Conservation (phyloP, 1,139 yeast species). For the Geotrichum candidum region DNA sequence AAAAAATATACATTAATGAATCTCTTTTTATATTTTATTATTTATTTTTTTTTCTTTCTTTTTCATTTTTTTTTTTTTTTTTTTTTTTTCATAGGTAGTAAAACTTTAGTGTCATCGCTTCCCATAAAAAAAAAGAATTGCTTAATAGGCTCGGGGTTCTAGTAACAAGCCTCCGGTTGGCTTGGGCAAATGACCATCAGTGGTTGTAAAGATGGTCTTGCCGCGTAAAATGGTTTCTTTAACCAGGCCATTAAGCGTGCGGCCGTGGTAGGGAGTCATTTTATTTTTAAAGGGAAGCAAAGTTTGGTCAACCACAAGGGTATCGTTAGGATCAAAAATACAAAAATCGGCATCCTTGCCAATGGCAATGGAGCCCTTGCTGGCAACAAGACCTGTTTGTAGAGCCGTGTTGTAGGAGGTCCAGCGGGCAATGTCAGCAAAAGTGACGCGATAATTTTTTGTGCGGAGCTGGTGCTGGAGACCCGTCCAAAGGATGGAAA, state of each 20-base stretch:
- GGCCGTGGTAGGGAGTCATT: conserved; percentile 77
- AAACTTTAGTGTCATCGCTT: too few species aligned
- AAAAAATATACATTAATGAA: too few species aligned
- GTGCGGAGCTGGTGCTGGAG: conserved; percentile 41
- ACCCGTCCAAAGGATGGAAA: conserved; percentile 72
- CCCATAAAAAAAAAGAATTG: too few species aligned
- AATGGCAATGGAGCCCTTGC: conserved; percentile 61
- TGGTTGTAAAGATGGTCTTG: conserved; percentile 51
- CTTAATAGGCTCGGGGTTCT: conserved; percentile 32
- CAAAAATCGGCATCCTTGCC: conserved; percentile 87
- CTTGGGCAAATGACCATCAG: conserved; percentile 49
- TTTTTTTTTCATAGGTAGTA: too few species aligned
- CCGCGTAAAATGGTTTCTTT: conserved; percentile 76
- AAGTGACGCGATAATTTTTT: conserved; percentile 15
- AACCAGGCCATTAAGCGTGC: conserved; percentile 61
- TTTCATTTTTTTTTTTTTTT: too few species aligned
- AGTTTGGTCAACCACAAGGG: conserved; percentile 53
- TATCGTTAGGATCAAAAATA: conserved; percentile 60
- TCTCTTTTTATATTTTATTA: too few species aligned
- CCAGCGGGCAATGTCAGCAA: conserved; percentile 68
- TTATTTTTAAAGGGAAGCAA: conserved; percentile 73
- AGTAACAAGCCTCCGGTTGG: conserved; percentile 56
- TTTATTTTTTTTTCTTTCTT: too few species aligned
- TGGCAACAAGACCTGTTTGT: conserved; percentile 69
- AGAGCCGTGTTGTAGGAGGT: conserved; percentile 75